Evolutionary conservation across 2,329 filamentous ascomycete species (phyloP).

Genomic region (Mycosphaerella arachidis): DNA sequence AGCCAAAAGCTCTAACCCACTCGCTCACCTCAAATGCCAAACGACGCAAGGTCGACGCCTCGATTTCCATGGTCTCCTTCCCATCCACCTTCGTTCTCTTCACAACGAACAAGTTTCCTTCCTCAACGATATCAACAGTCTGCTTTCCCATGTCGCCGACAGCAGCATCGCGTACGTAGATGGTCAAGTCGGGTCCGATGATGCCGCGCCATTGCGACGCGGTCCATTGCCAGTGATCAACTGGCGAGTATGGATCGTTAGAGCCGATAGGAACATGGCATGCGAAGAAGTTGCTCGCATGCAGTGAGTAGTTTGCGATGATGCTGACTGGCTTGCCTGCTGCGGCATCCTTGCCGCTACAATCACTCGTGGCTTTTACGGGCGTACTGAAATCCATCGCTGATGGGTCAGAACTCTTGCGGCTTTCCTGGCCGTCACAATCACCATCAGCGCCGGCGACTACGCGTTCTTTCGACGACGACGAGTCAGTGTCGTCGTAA

Average conservation of each 20-base stretch:
- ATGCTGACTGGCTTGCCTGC: slow-evolving; percentile 63
- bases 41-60: slow-evolving; percentile 58
- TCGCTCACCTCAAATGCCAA: slow-evolving; percentile 85
- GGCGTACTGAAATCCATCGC: slow-evolving; percentile 23
- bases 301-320: slow-evolving; percentile 74
- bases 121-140: slow-evolving; percentile 39
- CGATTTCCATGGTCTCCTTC: slow-evolving; percentile 30
- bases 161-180: slow-evolving; percentile 55
- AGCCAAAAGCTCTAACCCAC: slow-evolving; percentile 53
- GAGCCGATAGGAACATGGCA: slow-evolving; percentile 61
- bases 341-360: slow-evolving; percentile 1
- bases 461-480: slow-evolving; percentile 1
- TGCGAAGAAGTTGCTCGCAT: slow-evolving; percentile 70
- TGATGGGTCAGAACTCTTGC: slow-evolving; percentile 11
- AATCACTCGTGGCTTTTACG: slow-evolving; percentile 3
- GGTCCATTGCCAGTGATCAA: slow-evolving; percentile 98
- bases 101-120: slow-evolving; percentile 38
- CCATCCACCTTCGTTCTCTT: slow-evolving; percentile 36
- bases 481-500: slow-evolving; percentile 20
- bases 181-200: slow-evolving; percentile 72
- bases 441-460: slow-evolving; percentile 5
- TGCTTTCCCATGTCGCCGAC: slow-evolving; percentile 21
- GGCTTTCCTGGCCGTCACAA: not conserved
- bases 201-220: slow-evolving; percentile 88
- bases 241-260: slow-evolving; percentile 67